Evolutionary conservation across 768 basidiomycete genomes (phyloP).

Genomic region (Cystobasidium tubakii): DNA sequence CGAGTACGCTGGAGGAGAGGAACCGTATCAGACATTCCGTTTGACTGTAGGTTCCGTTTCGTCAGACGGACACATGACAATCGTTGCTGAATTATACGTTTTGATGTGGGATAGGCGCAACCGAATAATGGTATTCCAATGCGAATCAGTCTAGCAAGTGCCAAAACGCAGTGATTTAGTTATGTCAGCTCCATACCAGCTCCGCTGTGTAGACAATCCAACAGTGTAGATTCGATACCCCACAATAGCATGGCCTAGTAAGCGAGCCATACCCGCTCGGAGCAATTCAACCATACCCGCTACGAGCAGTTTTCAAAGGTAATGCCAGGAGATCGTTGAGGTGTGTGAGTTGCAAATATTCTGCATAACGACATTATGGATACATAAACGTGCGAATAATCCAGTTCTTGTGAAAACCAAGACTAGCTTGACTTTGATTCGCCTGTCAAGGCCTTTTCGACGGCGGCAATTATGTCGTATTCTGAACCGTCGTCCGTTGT

Average conservation of each 20-base stretch:
- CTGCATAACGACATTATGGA: neutral
- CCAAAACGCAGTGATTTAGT: neutral
- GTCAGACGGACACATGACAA: neutral
- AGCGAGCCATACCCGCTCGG: too few species aligned
- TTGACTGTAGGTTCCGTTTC: slow-evolving; percentile 20
- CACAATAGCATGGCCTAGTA: too few species aligned
- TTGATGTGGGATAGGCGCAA: neutral
- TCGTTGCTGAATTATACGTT: neutral
- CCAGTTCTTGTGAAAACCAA: too few species aligned
- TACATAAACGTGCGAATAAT: neutral
- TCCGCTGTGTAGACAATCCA: neutral
- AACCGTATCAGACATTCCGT: slow-evolving; percentile 28
- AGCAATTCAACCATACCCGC: too few species aligned
- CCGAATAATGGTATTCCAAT: slow-evolving; percentile 33
- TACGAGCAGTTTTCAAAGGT: too few species aligned
- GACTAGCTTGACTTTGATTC: neutral
- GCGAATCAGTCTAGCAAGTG: slow-evolving; percentile 4
- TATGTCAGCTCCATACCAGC: too few species aligned
- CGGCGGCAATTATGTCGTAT: slow-evolving; percentile 24
- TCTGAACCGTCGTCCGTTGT: slow-evolving; percentile 13
- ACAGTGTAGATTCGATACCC: neutral
- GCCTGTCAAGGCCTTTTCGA: slow-evolving; percentile 20
- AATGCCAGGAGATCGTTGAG: too few species aligned
- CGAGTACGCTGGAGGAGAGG: slow-evolving; percentile 12
- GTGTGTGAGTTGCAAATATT: too few species aligned